Percentiles rank a stretch among this genome's conserved stretches.
These are phyloP conservation scores for Trapa bicornis DNA, from an alignment of 345 rosid genomes.

Conservation along the genomic window DNA sequence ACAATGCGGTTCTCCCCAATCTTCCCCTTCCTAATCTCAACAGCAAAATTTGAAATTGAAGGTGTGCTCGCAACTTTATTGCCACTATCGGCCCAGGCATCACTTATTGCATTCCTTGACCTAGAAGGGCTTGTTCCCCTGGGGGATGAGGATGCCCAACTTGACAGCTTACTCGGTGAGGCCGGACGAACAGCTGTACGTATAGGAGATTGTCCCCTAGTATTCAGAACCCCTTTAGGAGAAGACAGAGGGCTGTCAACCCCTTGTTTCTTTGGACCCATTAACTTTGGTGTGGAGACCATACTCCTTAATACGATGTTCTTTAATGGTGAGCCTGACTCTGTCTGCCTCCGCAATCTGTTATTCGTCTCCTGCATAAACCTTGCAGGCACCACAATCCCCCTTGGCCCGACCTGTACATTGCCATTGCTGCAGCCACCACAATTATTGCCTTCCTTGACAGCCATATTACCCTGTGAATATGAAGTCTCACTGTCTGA, in stretches of 20 bases:
- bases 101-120: conserved; percentile 31
- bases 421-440: conserved; percentile 5
- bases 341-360: conserved; percentile 32
- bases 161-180: conserved; percentile 53
- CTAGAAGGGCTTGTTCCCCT: conserved; percentile 63
- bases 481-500: conserved; percentile 87
- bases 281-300: conserved; percentile 23
- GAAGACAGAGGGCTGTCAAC: conserved; percentile 44
- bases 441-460: neutral
- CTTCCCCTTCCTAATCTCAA: conserved; percentile 63
- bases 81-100: conserved; percentile 22
- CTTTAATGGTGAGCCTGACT: conserved; percentile 31
- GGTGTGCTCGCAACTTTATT: conserved; percentile 24
- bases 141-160: conserved; percentile 42
- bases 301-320: conserved; percentile 22
- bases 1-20: conserved; percentile 47
- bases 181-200: conserved; percentile 46
- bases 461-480: conserved; percentile 53
- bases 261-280: conserved; percentile 34
- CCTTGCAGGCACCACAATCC: conserved; percentile 38
- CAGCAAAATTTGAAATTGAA: conserved; percentile 70
- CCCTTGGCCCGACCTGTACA: conserved; percentile 22
- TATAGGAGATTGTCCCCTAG: conserved; percentile 46
- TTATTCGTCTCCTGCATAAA: conserved; percentile 43
- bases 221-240: conserved; percentile 37